Conservation (phyloP, 2,329 filamentous ascomycete genomes). For the Penicillium sp. region DNA sequence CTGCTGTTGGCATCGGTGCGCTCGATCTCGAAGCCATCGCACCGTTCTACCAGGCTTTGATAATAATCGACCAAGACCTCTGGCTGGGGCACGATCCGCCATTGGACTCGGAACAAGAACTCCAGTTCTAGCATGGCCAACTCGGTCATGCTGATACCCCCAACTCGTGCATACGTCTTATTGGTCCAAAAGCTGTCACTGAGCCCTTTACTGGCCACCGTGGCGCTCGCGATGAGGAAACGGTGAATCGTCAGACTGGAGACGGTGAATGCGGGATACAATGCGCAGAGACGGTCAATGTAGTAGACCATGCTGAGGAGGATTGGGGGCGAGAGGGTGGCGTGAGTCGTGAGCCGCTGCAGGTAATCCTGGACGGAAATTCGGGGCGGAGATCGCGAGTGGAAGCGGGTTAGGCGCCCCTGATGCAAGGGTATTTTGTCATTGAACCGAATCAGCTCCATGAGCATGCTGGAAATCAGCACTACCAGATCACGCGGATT, state of each 20-base stretch:
- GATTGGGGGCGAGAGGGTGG: constrained; percentile 86
- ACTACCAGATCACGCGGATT: constrained; percentile 82
- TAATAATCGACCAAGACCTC: constrained; percentile 95
- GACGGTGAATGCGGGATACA: constrained; percentile 93
- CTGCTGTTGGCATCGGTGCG: constrained; percentile 15
- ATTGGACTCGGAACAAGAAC: constrained; percentile 87
- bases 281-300: constrained; percentile 87
- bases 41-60: constrained; percentile 71
- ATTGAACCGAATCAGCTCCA: constrained; percentile 90
- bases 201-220: constrained; percentile 91
- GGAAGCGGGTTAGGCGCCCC: constrained; percentile 86
- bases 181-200: constrained; percentile 99
- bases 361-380: constrained; percentile 95
- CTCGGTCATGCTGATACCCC: constrained; percentile 85
- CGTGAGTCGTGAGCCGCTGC: constrained; percentile 86
- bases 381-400: constrained; percentile 83
- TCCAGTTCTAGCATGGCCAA: constrained; percentile 89
- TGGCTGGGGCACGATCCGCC: constrained; percentile 94
- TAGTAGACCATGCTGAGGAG: constrained; percentile 99
- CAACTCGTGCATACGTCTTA: constrained; percentile 89
- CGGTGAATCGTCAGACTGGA: constrained; percentile 95
- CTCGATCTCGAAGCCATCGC: constrained; percentile 58
- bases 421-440: constrained; percentile 81
- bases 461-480: constrained; percentile 90
- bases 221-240: constrained; percentile 92